Evolutionary conservation across 1,139 yeast genomes (phyloP), one percentile per base, ranked within the genome.

Genomic region (Fermentozyma sake): DNA sequence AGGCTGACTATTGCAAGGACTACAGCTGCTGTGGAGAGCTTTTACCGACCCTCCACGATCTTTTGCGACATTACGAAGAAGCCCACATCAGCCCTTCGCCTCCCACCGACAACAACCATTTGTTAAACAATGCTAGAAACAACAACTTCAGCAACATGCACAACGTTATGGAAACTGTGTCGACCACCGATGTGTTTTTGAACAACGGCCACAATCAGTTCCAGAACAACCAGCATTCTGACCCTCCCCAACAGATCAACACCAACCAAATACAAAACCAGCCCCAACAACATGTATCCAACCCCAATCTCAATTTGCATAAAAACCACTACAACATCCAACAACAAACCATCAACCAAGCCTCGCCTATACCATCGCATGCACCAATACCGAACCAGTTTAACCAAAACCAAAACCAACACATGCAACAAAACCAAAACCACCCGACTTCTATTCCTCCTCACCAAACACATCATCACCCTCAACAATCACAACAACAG

Each of bases 1-100:
- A 91, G 58, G 95, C 95, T 7, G 89, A 89, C 55, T 91, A 89
- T 57, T 91, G 98, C 56, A 85, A 84, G 55, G 98, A 91, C 60
- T 91, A 91, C 58, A 79, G 89, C 34, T 91, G 98, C 56, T 91
- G 98, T 22, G 98, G 97, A 17, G 82, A 84, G 52, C 66, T 82
- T 22, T 68, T 93, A 33, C 97, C 97, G 18, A 89, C 95, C 8
- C 65, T 91, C 40, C 98, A 91, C 55, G 98, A 91, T 55, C 67
- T 91, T 39, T 68, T 91, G 40, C 78, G 94, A 45, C 98, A 91
- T 54, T 93, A 91, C 52, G 98, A 93, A 55, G 97, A 91, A 56
- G 89, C 94, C 22, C 98, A 91, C 55, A 89, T 89, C 39, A 75
- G 83, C 30, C 83, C 85, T 21, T 76, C 79, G 12, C 82, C 82